Percentiles rank a stretch among this genome's conserved stretches.
Evolutionary conservation across 2,329 filamentous ascomycete species (phyloP).

Genomic region (Aspergillus alliaceus): DNA sequence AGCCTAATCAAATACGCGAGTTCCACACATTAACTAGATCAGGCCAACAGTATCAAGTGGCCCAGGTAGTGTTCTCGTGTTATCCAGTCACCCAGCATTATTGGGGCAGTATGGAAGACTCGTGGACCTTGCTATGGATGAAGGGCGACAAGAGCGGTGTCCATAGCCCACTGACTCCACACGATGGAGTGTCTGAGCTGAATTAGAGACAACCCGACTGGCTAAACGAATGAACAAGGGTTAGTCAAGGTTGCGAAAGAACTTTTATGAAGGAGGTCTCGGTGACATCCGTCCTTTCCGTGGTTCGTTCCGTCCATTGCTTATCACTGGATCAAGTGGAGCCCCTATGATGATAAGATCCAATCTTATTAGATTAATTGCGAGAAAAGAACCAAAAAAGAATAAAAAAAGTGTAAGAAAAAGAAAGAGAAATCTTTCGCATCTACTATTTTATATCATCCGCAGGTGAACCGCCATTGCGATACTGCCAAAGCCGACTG

Average conservation of each 20-base stretch:
- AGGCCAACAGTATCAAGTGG: not conserved
- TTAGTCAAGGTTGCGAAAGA: not conserved
- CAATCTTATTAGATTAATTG: too few relatives aligned
- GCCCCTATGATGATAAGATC: too few relatives aligned
- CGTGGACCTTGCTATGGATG: not conserved
- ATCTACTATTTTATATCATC: not conserved
- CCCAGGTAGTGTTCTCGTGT: not conserved
- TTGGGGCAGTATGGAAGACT: too few relatives aligned
- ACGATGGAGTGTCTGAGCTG: not conserved
- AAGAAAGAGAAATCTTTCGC: not conserved
- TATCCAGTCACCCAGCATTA: not conserved
- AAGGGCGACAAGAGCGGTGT: not conserved
- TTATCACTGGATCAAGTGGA: not conserved
- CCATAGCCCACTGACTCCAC: not conserved
- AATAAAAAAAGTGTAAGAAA: not conserved
- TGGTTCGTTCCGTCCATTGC: not conserved
- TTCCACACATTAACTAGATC: not conserved
- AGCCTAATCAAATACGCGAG: not conserved
- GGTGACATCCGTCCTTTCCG: not conserved
- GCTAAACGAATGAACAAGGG: not conserved
- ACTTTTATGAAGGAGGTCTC: not conserved
- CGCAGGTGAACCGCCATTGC: constrained; percentile 34
- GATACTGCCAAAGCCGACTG: constrained; percentile 42
- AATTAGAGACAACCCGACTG: not conserved
- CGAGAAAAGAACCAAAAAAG: not conserved